Evolutionary conservation across 176 grass and related monocot genomes (phyloP), one percentile per base, ranked within the genome.

Genomic region (Carex parvula): DNA sequence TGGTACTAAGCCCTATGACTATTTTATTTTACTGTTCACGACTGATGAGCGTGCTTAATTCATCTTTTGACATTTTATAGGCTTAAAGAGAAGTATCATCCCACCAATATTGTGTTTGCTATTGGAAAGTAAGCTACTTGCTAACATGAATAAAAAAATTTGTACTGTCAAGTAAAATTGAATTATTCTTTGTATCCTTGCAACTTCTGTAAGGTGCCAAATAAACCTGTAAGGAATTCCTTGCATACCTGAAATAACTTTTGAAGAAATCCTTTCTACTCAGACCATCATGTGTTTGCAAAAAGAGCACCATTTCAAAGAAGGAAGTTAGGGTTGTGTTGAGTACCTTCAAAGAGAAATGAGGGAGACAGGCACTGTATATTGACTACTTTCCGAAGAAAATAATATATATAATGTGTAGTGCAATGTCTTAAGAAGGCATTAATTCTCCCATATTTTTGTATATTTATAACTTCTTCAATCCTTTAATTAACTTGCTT

Each of bases 41-140:
- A 55, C 61, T 79, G 24, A 30, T 33, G 50, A 52, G 52, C 3
- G 69, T 79, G 56, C 62, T 37, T 75, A 62, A 57, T 56, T 39
- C 86, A 60, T 82, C 62, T 86, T 20, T 44, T 79, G 87, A 53
- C 22, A 58, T 56, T 86, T 50, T 88, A 69, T 92, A 99, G 96
- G 93, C 94, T 99, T 62, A 99, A 99, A 81, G 90, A 96, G 79
- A 99, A 99, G 84, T 99, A 96, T 83, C 97, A 99, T 80, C 97
- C 97, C 10, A 99, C 97, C 70, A 95, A 99, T 71, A 87, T 99
- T 60, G 78, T 94, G 88, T 82, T 87, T 80, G 97, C 94, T 64
- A 92, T 99, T 60, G 91, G 96, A 88, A 99, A 90, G 97, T 99
- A 66, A 81, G 85, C 22, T 29, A 50, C 73, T 77, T 77, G 73